phyloP scores from a whole-genome alignment of 2,329 filamentous ascomycete species.

The Pseudogymnoascus sp. region DNA sequence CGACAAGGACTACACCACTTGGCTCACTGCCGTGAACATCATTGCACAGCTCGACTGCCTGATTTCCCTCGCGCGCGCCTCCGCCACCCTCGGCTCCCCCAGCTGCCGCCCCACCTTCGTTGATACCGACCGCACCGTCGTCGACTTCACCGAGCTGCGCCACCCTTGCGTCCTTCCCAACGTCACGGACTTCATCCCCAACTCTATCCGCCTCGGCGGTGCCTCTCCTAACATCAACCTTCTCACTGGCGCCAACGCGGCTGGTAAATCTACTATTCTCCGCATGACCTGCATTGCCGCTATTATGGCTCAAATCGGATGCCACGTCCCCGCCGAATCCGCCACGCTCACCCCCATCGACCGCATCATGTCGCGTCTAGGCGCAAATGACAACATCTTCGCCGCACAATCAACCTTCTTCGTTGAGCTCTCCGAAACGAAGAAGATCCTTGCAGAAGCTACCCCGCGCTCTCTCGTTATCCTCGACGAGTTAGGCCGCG shows the following conservation, averaged over 20 bases:
- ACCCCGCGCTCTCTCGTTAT: constrained; percentile 93
- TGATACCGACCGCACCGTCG: constrained; percentile 70
- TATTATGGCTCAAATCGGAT: constrained; percentile 95
- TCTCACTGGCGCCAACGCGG: constrained; percentile 91
- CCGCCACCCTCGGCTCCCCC: constrained; percentile 71
- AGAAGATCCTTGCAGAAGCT: constrained; percentile 93
- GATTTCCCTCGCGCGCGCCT: constrained; percentile 85
- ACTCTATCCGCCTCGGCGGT: constrained; percentile 82
- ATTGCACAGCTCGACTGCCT: constrained; percentile 90
- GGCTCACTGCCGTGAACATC: constrained; percentile 84
- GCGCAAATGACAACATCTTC: constrained; percentile 98
- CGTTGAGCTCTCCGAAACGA: constrained; percentile 92
- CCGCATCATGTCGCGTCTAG: constrained; percentile 96
- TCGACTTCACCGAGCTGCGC: constrained; percentile 88
- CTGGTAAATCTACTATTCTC: constrained; percentile 92
- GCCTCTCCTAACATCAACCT: constrained; percentile 75
- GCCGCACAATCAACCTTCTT: constrained; percentile 97
- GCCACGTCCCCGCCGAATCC: constrained; percentile 75
- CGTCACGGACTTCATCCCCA: constrained; percentile 92
- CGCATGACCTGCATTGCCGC: constrained; percentile 96
- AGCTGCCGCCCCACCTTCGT: constrained; percentile 86
- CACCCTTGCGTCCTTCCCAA: constrained; percentile 91
- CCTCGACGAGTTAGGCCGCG: constrained; percentile 89
- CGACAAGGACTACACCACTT: constrained; percentile 74
- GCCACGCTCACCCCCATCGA: constrained; percentile 85